phyloP scores from a whole-genome alignment of 768 basidiomycete species.

The Termitomyces sp. region DNA sequence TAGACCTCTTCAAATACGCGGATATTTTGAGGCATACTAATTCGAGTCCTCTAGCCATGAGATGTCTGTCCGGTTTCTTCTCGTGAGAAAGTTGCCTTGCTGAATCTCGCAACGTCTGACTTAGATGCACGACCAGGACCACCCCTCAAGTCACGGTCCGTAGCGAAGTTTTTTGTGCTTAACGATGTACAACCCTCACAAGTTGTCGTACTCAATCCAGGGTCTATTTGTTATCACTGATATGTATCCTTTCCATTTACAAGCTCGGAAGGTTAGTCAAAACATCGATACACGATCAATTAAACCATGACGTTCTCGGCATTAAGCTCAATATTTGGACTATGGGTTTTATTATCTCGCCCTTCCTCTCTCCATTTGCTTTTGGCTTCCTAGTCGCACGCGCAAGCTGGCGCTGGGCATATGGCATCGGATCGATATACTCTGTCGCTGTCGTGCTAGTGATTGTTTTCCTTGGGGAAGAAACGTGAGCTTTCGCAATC shows the following conservation, averaged over 20 bases:
- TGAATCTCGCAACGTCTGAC: background rate
- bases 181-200: background rate
- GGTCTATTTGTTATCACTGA: conserved; percentile 59
- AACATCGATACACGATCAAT: conserved; percentile 16
- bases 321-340: conserved; percentile 49
- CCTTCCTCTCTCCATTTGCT: conserved; percentile 56
- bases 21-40: background rate
- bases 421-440: conserved; percentile 65
- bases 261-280: conserved; percentile 50
- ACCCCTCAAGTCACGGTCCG: conserved; percentile 52
- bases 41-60: conserved; percentile 33
- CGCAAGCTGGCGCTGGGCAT: conserved; percentile 56
- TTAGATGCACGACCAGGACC: background rate
- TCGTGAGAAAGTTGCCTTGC: conserved; percentile 24
- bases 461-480: conserved; percentile 41
- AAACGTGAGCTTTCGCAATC: conserved; percentile 39
- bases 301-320: background rate
- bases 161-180: conserved; percentile 7
- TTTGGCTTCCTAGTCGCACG: conserved; percentile 64
- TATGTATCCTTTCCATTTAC: conserved; percentile 63
- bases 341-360: conserved; percentile 55
- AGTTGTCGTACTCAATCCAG: conserved; percentile 19
- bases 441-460: conserved; percentile 33
- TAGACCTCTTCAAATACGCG: conserved; percentile 5
- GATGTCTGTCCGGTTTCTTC: conserved; percentile 54